phyloP scores from a whole-genome alignment of 306 rosid species.

The Glycine soja region DNA sequence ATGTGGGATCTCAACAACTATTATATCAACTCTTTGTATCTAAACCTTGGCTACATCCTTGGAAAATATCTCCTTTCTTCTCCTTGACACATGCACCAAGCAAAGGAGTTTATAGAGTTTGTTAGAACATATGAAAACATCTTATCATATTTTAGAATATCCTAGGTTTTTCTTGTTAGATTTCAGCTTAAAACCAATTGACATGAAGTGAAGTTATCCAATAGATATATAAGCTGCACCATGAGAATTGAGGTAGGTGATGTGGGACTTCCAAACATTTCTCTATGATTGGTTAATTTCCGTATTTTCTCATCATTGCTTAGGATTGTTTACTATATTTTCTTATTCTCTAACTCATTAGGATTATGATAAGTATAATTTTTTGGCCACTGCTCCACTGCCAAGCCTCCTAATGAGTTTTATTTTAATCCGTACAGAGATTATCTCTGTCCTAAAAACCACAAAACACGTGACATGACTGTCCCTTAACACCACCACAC shows the following conservation, averaged over 20 bases:
- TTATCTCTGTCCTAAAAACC: no score
- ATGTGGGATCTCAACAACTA: background rate
- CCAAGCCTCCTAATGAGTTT: background rate
- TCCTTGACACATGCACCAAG: background rate
- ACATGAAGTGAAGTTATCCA: no score
- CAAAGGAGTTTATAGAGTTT: background rate
- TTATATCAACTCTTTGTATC: background rate
- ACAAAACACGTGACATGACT: no score
- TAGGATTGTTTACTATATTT: background rate
- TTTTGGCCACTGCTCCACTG: background rate
- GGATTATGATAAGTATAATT: background rate
- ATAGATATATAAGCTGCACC: no score
- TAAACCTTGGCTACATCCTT: background rate
- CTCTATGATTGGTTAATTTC: background rate
- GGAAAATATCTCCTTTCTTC: background rate
- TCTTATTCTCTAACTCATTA: background rate
- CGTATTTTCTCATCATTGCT: background rate
- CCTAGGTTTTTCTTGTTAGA: background rate
- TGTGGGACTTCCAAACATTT: no score
- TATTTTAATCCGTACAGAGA: background rate
- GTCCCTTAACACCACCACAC: no score
- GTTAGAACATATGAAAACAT: background rate
- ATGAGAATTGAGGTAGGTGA: no score
- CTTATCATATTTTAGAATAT: background rate
- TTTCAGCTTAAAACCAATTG: no score